Evolutionary conservation across 2,329 filamentous ascomycete species (phyloP).

Genomic region (Epichloe scottii): DNA sequence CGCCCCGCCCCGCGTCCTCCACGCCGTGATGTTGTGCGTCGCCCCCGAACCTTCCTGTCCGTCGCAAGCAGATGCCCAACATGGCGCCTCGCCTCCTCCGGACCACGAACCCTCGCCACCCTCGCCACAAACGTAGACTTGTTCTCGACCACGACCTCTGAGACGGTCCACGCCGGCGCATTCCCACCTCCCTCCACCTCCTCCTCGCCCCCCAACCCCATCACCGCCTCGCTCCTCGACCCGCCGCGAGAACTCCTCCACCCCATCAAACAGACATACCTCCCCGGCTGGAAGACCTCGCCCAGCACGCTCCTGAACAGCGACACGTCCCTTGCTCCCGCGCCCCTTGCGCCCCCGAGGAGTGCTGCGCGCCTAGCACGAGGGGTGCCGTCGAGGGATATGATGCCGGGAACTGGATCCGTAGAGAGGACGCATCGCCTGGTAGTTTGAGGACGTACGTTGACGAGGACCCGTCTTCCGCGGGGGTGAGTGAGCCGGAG

Average conservation of each 20-base stretch:
- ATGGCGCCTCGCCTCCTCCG: conserved; percentile 57
- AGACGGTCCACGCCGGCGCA: conserved; percentile 58
- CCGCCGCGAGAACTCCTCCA: conserved; percentile 55
- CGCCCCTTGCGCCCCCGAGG: conserved; percentile 61
- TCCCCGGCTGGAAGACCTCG: conserved; percentile 56
- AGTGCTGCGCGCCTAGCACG: conserved; percentile 70
- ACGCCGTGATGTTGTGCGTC: conserved; percentile 92
- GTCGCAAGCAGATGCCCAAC: conserved; percentile 65
- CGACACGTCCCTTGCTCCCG: conserved; percentile 58
- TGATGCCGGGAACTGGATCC: conserved; percentile 53
- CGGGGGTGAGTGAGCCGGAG: conserved; percentile 43
- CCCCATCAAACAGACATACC: conserved; percentile 86
- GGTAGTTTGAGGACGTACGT: conserved; percentile 57
- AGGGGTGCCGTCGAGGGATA: conserved; percentile 67
- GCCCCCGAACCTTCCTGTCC: conserved; percentile 79
- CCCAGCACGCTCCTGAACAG: conserved; percentile 55
- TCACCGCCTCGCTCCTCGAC: conserved; percentile 16
- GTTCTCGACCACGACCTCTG: conserved; percentile 62
- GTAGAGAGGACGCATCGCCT: conserved; percentile 43
- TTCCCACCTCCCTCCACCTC: conserved; percentile 2
- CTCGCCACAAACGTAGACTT: conserved; percentile 83
- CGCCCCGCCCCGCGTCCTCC: conserved; percentile 55
- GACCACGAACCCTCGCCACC: conserved; percentile 46
- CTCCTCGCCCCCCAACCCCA: conserved; percentile 26
- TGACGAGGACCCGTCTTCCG: conserved; percentile 16